Conservation (phyloP, 768 basidiomycete genomes). For the Candolleomyces eurysporus region DNA sequence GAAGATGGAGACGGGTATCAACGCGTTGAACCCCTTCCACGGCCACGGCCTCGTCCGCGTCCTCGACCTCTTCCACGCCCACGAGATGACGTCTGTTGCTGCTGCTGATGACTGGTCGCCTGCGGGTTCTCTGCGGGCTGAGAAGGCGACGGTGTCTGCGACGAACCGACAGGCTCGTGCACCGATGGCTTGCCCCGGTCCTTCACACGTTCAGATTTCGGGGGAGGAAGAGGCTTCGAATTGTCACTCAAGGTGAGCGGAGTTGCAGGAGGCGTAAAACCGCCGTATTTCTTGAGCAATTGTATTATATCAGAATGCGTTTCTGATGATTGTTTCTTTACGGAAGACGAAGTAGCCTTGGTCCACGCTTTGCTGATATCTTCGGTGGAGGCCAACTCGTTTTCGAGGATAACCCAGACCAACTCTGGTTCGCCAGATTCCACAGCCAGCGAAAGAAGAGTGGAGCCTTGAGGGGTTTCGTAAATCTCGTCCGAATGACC, state of each 20-base stretch:
- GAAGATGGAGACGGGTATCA: not conserved
- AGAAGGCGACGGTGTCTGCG: not conserved
- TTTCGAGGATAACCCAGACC: constrained; percentile 63
- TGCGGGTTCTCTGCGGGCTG: not conserved
- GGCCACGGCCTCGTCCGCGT: constrained; percentile 31
- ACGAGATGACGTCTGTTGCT: constrained; percentile 15
- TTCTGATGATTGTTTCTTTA: not conserved
- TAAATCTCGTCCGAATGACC: constrained; percentile 58
- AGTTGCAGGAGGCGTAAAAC: constrained; percentile 43
- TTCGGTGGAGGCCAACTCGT: constrained; percentile 44
- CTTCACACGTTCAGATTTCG: not conserved
- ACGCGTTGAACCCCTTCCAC: constrained; percentile 13
- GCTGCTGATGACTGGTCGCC: constrained; percentile 5
- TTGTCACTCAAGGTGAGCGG: constrained; percentile 18
- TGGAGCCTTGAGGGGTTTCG: constrained; percentile 34
- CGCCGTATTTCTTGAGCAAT: constrained; percentile 40
- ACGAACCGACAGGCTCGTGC: not conserved
- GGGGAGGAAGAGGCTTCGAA: not conserved
- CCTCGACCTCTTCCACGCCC: constrained; percentile 38
- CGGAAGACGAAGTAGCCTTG: constrained; percentile 35
- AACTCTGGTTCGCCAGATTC: constrained; percentile 61
- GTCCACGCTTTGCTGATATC: constrained; percentile 55
- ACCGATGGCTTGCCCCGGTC: not conserved
- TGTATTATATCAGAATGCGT: constrained; percentile 11
- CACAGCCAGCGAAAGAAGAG: constrained; percentile 55